Conservation (phyloP, 768 basidiomycete genomes). For the Scleroderma citrinum region DNA sequence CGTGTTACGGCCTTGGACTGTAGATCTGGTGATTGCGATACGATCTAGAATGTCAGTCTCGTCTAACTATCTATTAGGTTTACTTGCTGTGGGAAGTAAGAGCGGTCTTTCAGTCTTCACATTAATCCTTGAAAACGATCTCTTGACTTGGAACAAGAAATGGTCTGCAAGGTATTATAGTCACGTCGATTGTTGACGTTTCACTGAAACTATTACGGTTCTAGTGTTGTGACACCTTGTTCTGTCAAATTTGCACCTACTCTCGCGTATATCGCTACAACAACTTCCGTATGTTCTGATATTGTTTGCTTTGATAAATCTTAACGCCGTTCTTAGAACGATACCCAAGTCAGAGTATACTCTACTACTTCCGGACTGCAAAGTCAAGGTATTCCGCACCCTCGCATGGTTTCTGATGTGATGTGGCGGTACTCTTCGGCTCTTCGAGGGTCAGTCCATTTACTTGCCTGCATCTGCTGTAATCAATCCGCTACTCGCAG, state of each 20-base stretch:
- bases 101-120: conserved; percentile 67
- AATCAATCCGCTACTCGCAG: conserved; percentile 31
- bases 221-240: conserved; percentile 45
- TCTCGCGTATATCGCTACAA: conserved; percentile 64
- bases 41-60: background rate
- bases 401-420: conserved; percentile 63
- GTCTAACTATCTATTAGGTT: conserved; percentile 44
- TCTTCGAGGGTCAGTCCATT: conserved; percentile 51
- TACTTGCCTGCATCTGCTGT: background rate
- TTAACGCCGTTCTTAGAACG: conserved; percentile 36
- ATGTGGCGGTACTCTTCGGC: conserved; percentile 68
- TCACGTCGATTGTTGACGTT: conserved; percentile 1
- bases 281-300: conserved; percentile 43
- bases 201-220: conserved; percentile 8
- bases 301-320: background rate
- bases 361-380: conserved; percentile 67
- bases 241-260: conserved; percentile 68
- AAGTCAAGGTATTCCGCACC: conserved; percentile 66
- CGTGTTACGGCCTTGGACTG: conserved; percentile 61
- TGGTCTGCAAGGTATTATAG: conserved; percentile 58
- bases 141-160: conserved; percentile 78
- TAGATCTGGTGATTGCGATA: conserved; percentile 53
- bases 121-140: conserved; percentile 71
- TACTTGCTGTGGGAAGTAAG: conserved; percentile 65
- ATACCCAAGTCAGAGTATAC: conserved; percentile 56